Conservation (phyloP, 2,329 filamentous ascomycete species). For the Alternaria sp. region DNA sequence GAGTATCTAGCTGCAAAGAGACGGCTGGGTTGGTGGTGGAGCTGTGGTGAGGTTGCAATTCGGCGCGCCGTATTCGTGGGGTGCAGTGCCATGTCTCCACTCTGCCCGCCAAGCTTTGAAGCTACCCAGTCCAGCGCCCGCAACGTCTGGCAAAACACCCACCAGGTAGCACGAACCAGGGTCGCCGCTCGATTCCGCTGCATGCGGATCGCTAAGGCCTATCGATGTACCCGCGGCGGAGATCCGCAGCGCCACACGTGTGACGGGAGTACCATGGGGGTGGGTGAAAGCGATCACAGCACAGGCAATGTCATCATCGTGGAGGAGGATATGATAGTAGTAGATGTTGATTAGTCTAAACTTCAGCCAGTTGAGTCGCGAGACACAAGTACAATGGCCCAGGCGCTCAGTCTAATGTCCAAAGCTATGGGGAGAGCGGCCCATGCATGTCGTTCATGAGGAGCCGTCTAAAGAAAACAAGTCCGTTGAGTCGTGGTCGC, state of each 20-base stretch:
- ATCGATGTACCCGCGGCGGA: slow-evolving; percentile 29
- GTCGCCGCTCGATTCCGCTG: slow-evolving; percentile 36
- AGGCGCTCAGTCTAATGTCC: slow-evolving; percentile 41
- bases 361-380: slow-evolving; percentile 36
- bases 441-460: slow-evolving; percentile 33
- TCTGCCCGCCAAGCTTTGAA: slow-evolving; percentile 33
- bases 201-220: slow-evolving; percentile 32
- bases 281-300: slow-evolving; percentile 18
- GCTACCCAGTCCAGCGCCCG: slow-evolving; percentile 28
- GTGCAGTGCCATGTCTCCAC: slow-evolving; percentile 36
- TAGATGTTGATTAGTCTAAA: slow-evolving; percentile 49
- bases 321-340: slow-evolving; percentile 18
- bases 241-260: slow-evolving; percentile 38
- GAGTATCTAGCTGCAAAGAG: neutral
- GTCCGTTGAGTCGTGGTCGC: slow-evolving; percentile 40
- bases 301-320: slow-evolving; percentile 8
- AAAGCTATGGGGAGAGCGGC: slow-evolving; percentile 28
- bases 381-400: slow-evolving; percentile 41
- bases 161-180: slow-evolving; percentile 46
- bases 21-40: slow-evolving; percentile 22
- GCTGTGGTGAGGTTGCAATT: slow-evolving; percentile 29
- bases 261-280: slow-evolving; percentile 17
- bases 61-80: slow-evolving; percentile 31
- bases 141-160: slow-evolving; percentile 27
- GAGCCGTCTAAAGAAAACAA: slow-evolving; percentile 42